Evolutionary conservation across 345 rosid genomes (phyloP), one percentile per base, ranked within the genome.

Genomic region (Firmiana major): DNA sequence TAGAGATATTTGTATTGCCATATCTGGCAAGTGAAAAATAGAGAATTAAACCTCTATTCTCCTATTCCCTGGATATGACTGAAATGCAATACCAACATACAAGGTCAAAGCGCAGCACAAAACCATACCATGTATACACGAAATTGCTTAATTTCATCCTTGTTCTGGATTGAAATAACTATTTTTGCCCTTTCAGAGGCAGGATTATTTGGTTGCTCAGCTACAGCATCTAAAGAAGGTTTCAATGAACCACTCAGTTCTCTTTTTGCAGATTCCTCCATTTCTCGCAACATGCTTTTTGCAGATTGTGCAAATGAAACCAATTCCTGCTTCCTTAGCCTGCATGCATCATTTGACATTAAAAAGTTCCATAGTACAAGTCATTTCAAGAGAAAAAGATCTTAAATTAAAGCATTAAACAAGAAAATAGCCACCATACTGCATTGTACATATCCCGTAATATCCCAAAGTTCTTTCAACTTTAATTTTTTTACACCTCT

Each of bases 261-360:
- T 77, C 77, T 81, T 74, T 72, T 86, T 13, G 78, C 82, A 80
- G 94, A 79, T 59, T 84, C 90, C 72, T 89, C 93, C n/a, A 62
- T 85, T 49, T 83, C 90, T 82, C 58, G 84, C 83, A 89, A 75
- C 72, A 89, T 84, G 79, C 82, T 85, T 60, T 79, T 75, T 9
- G 90, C 91, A 68, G 87, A 83, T 75, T 85, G 85, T 10, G 95
- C 83, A 79, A 86, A 80, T 12, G 90, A 83, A 80, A 85, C 74
- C 63, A 95, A 83, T 87, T 95, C 98, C 84, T 90, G 88, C 82
- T 83, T 93, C 87, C 81, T 90, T 78, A 86, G 73, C 88, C 98
- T 95, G 83, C 73, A 81, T 53, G 74, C 19, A 63, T 51, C 38
- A 58, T 54, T 49, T 22, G 42, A 77, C 19, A 67, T 73, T 48